Base-by-base conservation (phyloP, 1,284 basidiomycete genomes). In the Ganoderma lucidum region DNA sequence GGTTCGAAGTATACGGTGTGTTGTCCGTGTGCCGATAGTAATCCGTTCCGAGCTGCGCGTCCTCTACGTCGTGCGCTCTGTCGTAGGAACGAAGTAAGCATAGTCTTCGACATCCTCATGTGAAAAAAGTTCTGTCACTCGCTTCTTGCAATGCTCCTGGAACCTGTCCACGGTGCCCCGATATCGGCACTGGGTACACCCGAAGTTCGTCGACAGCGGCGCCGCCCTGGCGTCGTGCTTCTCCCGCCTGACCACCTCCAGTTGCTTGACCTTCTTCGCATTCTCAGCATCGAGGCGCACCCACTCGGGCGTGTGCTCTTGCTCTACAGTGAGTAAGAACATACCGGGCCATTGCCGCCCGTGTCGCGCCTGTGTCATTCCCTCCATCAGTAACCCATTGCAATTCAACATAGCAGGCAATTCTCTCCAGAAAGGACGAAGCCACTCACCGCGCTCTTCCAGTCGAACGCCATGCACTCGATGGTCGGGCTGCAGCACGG, bases 391-490 rank as follows among this genome's bases (percentile, higher is more conserved):
- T 44, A 5, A 42, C 4, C 39, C 3, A 23, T 23, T 23, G 23
- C 23, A 23, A 23, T 23, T 23, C 23, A 23, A 23, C 23, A 2
- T 35, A 35, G 8, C 37, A 15, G n/a, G 14, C n/a, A n/a, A 15
- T 41, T 10, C 35, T 3, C 32, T 5, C 2, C 0, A 1, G 9
- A 23, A 23, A 4, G 14, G 15, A 42, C 23, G 19, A 44, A 1
- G 14, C 4, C 23, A 41, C 59, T 61, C 23, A 69, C 70, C 60
- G 61, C 58, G 15, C 32, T 67, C 62, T 48, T 42, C 70, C 68
- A 71, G 17, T 67, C 63, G 30, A 65, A 30, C 12, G 41, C 59
- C 59, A 19, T 23, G 14, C 2, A 15, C 1, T 17, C 45, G n/a
- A 23, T 9, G 45, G 45, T 8, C 45, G 8, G n/a, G 23, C 8